Evolutionary conservation across 306 rosid genomes (phyloP), one percentile per base, ranked within the genome.

Genomic region (Lotus japonicus): DNA sequence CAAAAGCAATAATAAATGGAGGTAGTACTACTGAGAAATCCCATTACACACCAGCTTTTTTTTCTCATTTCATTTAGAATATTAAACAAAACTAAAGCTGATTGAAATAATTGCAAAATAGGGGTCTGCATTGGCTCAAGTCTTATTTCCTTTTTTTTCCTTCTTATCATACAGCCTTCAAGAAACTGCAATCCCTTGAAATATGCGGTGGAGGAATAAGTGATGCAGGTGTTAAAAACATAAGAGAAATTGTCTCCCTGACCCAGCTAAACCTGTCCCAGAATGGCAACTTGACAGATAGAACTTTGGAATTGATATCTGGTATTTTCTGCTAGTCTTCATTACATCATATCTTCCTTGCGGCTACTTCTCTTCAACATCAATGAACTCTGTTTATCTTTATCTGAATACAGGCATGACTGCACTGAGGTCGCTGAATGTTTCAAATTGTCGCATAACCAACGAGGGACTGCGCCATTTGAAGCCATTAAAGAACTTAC

Each of bases 191-290:
- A 75, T 90, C 92, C 75, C 89, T 94, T 41, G 99, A 94, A 86
- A 90, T 90, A 71, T 94, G 99, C 53, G 92, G 97, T 4, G 99
- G 99, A 68, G 88, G 89, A 70, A 66, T 94, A 83, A 94, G 96
- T 13, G 99, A 94, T 85, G 90, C 85, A 5, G 99, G 99, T 26
- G 66, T 94, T 6, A 88, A 85, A 67, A 86, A 94, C 70, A 84
- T 94, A 15, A 94, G 84, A 63, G 96, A 90, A 50, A 86, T 90
- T 51, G 84, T 89, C 54, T 90, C 96, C 66, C 64, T 94, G 83
- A 88, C 87, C 55, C 85, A 86, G 78, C 80, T 94, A 66, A 94
- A 94, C 83, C 84, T 94, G 65, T 94, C 97, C 39, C 99, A 94
- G 75, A 94, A 94, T 83, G 71, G 86, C 96, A 86, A 69, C 83